Percentiles rank a stretch among this genome's conserved stretches.
Conservation (phyloP, 2,329 filamentous ascomycete genomes). For the Thermothelomyces thermophilus region DNA sequence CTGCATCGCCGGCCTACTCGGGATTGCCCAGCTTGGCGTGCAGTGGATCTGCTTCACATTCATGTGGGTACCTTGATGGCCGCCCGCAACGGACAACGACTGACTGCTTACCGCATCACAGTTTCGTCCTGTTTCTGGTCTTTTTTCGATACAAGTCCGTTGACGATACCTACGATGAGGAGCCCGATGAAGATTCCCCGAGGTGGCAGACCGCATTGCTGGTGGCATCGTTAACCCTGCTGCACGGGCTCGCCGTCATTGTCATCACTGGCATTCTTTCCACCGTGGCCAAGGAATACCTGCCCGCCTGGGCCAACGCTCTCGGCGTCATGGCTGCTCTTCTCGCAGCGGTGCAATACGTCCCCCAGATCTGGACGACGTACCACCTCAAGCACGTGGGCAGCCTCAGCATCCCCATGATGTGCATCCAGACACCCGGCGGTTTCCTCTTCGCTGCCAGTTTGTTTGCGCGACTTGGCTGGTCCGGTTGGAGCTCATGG, state of each 20-base stretch:
- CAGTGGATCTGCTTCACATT: conserved; percentile 90
- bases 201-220: conserved; percentile 72
- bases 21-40: conserved; percentile 82
- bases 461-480: conserved; percentile 70
- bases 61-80: conserved; percentile 56
- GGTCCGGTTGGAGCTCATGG: conserved; percentile 91
- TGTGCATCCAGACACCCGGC: conserved; percentile 95
- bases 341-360: conserved; percentile 81
- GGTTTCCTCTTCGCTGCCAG: conserved; percentile 85
- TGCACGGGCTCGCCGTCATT: conserved; percentile 67
- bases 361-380: conserved; percentile 92
- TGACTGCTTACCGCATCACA: conserved; percentile 34
- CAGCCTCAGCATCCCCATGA: conserved; percentile 92
- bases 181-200: conserved; percentile 42
- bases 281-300: conserved; percentile 52
- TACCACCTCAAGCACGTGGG: conserved; percentile 79
- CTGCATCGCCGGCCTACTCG: conserved; percentile 78
- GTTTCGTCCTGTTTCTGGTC: conserved; percentile 85
- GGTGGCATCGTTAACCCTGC: conserved; percentile 64
- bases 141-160: conserved; percentile 71
- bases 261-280: conserved; percentile 64
- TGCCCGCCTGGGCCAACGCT: conserved; percentile 76
- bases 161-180: conserved; percentile 42
- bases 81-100: conserved; percentile 2
- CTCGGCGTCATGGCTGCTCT: conserved; percentile 72